These are phyloP conservation scores for Blastocystis sp. DNA, from an alignment of 352 stramenopile species.

Conservation along the genomic window DNA sequence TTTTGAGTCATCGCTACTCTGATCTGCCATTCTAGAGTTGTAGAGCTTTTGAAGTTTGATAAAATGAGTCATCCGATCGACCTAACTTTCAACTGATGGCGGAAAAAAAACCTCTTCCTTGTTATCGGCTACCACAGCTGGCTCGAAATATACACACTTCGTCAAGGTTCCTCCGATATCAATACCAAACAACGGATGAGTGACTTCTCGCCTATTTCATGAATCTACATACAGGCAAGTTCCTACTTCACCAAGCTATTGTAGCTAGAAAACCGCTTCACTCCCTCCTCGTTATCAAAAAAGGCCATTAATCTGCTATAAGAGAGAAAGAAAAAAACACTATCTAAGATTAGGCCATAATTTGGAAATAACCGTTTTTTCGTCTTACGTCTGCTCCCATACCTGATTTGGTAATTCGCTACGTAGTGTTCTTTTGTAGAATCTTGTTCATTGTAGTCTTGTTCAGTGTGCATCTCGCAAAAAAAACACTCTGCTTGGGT, in stretches of 20 bases:
- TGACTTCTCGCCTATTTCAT: neutral
- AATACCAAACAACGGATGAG: conserved; percentile 70
- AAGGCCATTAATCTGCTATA: neutral
- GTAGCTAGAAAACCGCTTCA: neutral
- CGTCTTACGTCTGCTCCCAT: neutral
- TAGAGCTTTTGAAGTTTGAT: conserved; percentile 75
- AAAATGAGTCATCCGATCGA: conserved; percentile 77
- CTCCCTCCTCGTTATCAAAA: neutral
- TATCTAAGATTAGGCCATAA: neutral
- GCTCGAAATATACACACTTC: conserved; percentile 88
- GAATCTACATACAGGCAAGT: neutral
- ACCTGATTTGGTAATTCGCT: neutral
- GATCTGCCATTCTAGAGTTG: conserved; percentile 76
- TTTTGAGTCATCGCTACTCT: conserved; percentile 77
- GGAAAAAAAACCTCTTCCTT: conserved; percentile 7
- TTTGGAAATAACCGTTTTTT: neutral
- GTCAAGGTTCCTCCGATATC: conserved; percentile 84
- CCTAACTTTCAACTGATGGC: conserved; percentile 69
- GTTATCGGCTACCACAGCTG: conserved; percentile 66
- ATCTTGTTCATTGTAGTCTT: too few species aligned
- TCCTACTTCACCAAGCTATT: neutral
- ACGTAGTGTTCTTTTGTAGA: neutral
- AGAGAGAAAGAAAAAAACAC: neutral
- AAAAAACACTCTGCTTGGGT: too few species aligned
- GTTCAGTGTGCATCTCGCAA: too few species aligned